phyloP scores from a whole-genome alignment of 2,329 filamentous ascomycete species.

The Fusarium buxicola region DNA sequence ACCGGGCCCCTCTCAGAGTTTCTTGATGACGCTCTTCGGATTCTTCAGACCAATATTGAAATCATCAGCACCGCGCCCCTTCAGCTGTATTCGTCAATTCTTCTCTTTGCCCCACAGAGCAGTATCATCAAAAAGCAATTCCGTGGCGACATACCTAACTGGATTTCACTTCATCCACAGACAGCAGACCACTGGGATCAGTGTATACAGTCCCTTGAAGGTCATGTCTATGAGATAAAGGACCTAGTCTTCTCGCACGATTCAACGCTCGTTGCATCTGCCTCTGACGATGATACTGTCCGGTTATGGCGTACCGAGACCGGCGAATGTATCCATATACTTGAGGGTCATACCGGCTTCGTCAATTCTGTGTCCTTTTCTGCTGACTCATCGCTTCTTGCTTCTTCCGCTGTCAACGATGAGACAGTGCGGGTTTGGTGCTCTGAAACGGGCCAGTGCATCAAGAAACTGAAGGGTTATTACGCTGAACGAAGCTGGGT shows the following conservation, averaged over 20 bases:
- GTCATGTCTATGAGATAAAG: not conserved
- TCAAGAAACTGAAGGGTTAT: too few species aligned
- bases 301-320: constrained; percentile 10
- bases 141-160: constrained; percentile 14
- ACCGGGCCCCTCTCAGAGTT: not conserved
- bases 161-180: constrained; percentile 27
- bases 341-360: too few species aligned
- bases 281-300: not conserved
- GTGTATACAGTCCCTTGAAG: constrained; percentile 15
- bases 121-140: constrained; percentile 34
- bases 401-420: too few species aligned
- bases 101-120: constrained; percentile 40
- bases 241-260: constrained; percentile 4
- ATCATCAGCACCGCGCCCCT: constrained; percentile 38
- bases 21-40: constrained; percentile 33
- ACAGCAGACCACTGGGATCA: constrained; percentile 31
- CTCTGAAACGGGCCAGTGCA: too few species aligned
- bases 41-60: constrained; percentile 17
- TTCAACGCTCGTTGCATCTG: not conserved
- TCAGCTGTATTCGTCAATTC: constrained; percentile 44
- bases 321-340: not conserved
- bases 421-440: too few species aligned
- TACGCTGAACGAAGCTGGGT: too few species aligned
- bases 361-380: too few species aligned
- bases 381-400: too few species aligned